Conservation (phyloP, 371 early-diverging fungal species). For the Vavraia culicis region DNA sequence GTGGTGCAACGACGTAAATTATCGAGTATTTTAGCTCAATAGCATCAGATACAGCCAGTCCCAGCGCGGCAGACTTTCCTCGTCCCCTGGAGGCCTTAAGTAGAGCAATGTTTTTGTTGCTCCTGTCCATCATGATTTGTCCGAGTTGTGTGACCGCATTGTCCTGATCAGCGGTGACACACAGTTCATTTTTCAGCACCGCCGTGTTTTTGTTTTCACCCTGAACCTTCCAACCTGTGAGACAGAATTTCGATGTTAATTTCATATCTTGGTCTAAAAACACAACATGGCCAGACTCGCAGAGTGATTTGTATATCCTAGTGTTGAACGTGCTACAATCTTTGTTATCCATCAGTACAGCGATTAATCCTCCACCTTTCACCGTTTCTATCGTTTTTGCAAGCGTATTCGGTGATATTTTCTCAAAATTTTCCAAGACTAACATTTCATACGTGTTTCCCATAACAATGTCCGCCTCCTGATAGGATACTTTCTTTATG, state of each 20-base stretch:
- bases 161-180: conserved; percentile 55
- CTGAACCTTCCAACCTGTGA: background rate
- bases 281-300: conserved; percentile 62
- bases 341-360: conserved; percentile 46
- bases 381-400: conserved; percentile 92
- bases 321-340: conserved; percentile 14
- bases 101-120: conserved; percentile 62
- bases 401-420: conserved; percentile 80
- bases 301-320: conserved; percentile 55
- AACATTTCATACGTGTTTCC: conserved; percentile 95
- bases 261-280: conserved; percentile 58
- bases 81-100: conserved; percentile 91
- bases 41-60: conserved; percentile 77
- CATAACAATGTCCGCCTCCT: conserved; percentile 83
- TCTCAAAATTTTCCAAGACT: conserved; percentile 89
- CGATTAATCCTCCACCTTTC: conserved; percentile 85
- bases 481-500: conserved; percentile 52
- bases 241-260: background rate
- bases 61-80: conserved; percentile 93
- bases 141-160: conserved; percentile 10
- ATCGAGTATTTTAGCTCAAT: conserved; percentile 72
- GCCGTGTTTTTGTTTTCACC: conserved; percentile 4
- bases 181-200: too few relatives aligned
- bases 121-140: conserved; percentile 30
- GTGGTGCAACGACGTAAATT: conserved; percentile 87